Base-by-base conservation (phyloP, 257 asterid genomes). In the Eucommia ulmoides region DNA sequence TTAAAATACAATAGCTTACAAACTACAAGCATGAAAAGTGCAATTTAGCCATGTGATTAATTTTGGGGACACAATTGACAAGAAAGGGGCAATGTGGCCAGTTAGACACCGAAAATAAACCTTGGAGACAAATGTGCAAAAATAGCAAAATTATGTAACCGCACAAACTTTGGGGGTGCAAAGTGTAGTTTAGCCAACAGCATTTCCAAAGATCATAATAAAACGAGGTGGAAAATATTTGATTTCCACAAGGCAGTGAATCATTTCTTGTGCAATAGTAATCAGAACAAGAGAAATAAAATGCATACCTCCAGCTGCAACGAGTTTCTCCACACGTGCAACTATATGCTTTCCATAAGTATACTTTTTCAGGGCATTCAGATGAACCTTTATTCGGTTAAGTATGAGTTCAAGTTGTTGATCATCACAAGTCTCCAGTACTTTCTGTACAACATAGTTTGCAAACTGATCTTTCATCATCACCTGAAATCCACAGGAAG, bases 381-480 rank as follows among this genome's bases (percentile, higher is more conserved):
- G 59, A 65, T 86, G 96, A 63, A 80, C 82, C 58, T 76, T 82
- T 44, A 86, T 76, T 51, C 94, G 71, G 56, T 70, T 62, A 54
- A 86, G 80, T 42, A 86, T 68, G 44, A 76, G 74, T 65, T 83
- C 87, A 24, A 74, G 86, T 52, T 83, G 84, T 70, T 74, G 80
- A 48, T 83, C 96, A 33, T 75, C 76, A 58, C 93, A 83, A 54
- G 89, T 86, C 71, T 80, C 94, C 50, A 86, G 82, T 69, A 82
- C 94, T 65, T 86, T 86, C 78, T 86, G 94, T 24, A 82, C 94
- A 60, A 86, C 94, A 20, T 86, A 86, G 67, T 82, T 82, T 8
- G 80, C 96, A 44, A 75, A 86, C 68, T 77, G 94, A 64, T 82
- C 94, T 65, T 83, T 82, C 94, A 80, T 80, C 96, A 86, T 78